Percentiles rank a stretch among this genome's conserved stretches.
phyloP scores from a whole-genome alignment of 805 yeast species.

The Candida coquimbonensis region DNA sequence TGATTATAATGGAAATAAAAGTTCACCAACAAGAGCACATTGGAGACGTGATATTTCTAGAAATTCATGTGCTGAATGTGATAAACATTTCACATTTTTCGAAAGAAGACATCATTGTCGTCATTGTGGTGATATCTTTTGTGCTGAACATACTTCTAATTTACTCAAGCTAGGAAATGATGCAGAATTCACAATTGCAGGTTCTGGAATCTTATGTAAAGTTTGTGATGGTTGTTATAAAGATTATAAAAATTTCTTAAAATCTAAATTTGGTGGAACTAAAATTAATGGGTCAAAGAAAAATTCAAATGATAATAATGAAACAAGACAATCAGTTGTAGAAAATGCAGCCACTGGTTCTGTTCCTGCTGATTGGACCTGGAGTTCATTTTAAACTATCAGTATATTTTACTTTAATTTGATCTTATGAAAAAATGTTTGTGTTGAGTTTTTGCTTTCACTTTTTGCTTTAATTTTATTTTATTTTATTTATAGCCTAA shows the following conservation, averaged over 20 bases:
- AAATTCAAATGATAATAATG: not conserved
- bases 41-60: constrained; percentile 72
- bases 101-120: constrained; percentile 82
- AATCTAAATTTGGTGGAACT: constrained; percentile 16
- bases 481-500: no score
- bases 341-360: constrained; percentile 24
- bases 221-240: constrained; percentile 64
- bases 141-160: constrained; percentile 60
- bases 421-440: no score
- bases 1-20: constrained; percentile 19
- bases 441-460: no score
- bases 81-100: constrained; percentile 62
- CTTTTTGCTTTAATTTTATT: no score
- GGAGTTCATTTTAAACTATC: constrained; percentile 55
- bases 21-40: constrained; percentile 41
- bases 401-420: no score
- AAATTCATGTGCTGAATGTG: constrained; percentile 61
- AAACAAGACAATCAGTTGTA: constrained; percentile 25
- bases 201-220: constrained; percentile 58
- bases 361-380: constrained; percentile 71
- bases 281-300: constrained; percentile 2
- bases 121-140: constrained; percentile 76
- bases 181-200: constrained; percentile 62
- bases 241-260: constrained; percentile 49
- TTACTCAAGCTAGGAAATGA: constrained; percentile 46